A percentile compares a stretch with the other conserved stretches of the same genome.
phyloP scores from a whole-genome alignment of 371 early-diverging fungal species.

The Mycotypha africana region DNA sequence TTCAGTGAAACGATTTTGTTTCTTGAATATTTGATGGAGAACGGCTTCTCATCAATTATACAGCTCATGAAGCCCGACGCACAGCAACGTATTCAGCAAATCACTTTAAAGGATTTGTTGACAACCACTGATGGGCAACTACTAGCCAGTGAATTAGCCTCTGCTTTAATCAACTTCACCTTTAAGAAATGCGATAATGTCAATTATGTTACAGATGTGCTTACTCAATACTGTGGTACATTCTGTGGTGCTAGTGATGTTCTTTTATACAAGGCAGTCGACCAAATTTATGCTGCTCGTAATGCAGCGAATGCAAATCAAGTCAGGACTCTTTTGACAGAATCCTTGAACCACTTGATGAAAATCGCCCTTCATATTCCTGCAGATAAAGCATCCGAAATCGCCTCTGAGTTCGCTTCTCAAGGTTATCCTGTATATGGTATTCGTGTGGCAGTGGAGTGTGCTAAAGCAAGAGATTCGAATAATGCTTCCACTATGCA shows the following conservation, averaged over 20 bases:
- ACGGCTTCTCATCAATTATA: constrained; percentile 2
- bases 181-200: constrained; percentile 4
- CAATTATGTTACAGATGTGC: constrained; percentile 17
- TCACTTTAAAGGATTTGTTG: constrained; percentile 1
- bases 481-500: constrained; percentile 37
- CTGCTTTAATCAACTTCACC: constrained; percentile 6
- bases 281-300: constrained; percentile 21
- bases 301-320: constrained; percentile 36
- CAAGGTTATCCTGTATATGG: constrained; percentile 18
- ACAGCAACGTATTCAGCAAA: background rate
- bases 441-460: constrained; percentile 59
- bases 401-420: constrained; percentile 15
- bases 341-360: constrained; percentile 49
- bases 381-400: constrained; percentile 20
- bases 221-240: constrained; percentile 66
- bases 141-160: constrained; percentile 4
- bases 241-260: constrained; percentile 54
- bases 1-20: constrained; percentile 9
- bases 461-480: constrained; percentile 63
- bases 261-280: constrained; percentile 53
- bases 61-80: constrained; percentile 1
- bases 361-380: constrained; percentile 33
- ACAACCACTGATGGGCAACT: constrained; percentile 11
- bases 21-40: constrained; percentile 10
- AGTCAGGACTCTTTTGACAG: constrained; percentile 40